phyloP scores from a whole-genome alignment of 176 grass and related monocot species.

The Panicum miliaceum region DNA sequence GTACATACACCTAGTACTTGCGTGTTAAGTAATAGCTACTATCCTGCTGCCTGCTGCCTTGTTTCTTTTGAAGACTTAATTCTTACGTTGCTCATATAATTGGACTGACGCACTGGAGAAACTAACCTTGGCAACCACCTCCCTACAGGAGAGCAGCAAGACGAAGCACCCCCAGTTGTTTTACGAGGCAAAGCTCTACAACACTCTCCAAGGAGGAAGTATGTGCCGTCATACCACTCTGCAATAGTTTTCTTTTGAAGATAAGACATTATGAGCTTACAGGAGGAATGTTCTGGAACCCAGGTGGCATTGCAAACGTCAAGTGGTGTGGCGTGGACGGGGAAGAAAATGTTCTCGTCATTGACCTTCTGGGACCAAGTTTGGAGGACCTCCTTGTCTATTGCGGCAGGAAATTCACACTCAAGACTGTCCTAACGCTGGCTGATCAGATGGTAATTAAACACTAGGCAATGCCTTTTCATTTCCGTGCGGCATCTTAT shows the following conservation, averaged over 20 bases:
- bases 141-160: slow-evolving; percentile 59
- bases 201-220: slow-evolving; percentile 71
- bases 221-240: not conserved
- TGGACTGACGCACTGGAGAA: not conserved
- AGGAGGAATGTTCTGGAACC: not conserved
- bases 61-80: not conserved
- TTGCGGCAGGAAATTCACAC: slow-evolving; percentile 62
- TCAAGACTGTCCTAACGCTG: slow-evolving; percentile 82
- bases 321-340: slow-evolving; percentile 74
- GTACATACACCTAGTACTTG: not conserved
- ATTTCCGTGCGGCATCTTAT: not conserved
- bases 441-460: slow-evolving; percentile 80
- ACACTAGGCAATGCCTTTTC: not conserved
- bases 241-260: not conserved
- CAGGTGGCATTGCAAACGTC: slow-evolving; percentile 75
- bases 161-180: slow-evolving; percentile 78
- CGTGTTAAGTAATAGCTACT: not conserved
- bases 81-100: slow-evolving; percentile 8
- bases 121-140: slow-evolving; percentile 28
- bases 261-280: slow-evolving; percentile 10
- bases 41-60: not conserved
- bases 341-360: slow-evolving; percentile 78
- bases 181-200: slow-evolving; percentile 86
- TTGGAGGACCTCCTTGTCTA: slow-evolving; percentile 79
- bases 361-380: slow-evolving; percentile 76